These are phyloP conservation scores for Plasmodium knowlesi DNA, from an alignment of 169 alveolate species.

Conservation along the genomic window DNA sequence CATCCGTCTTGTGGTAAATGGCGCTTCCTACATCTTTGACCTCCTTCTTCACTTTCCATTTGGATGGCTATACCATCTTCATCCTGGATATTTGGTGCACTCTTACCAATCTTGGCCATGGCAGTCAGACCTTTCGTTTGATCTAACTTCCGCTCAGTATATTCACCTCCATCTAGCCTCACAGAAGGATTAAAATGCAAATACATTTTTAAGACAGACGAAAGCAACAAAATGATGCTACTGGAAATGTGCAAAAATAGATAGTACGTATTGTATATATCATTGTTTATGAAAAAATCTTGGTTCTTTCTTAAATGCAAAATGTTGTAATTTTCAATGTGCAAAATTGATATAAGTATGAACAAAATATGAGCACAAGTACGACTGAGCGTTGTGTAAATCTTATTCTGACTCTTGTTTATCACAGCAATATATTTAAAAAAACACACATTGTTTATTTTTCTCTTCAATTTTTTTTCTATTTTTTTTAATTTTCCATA, in stretches of 20 bases:
- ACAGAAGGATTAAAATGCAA: constrained; percentile 39
- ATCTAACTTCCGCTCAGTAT: neutral
- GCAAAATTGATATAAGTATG: constrained; percentile 42
- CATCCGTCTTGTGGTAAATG: neutral
- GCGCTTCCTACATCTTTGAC: neutral
- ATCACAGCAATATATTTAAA: constrained; percentile 31
- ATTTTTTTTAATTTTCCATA: constrained; percentile 53
- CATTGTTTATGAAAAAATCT: constrained; percentile 42
- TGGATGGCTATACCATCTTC: neutral
- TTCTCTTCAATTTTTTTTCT: constrained; percentile 25
- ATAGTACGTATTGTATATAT: constrained; percentile 63
- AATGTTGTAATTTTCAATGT: constrained; percentile 73
- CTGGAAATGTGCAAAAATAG: constrained; percentile 59
- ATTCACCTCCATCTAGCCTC: neutral
- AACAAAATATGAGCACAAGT: constrained; percentile 51
- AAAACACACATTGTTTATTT: constrained; percentile 21
- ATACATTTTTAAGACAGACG: constrained; percentile 35
- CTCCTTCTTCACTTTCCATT: neutral
- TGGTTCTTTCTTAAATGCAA: constrained; percentile 40
- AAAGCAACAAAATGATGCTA: constrained; percentile 43
- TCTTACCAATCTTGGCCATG: neutral
- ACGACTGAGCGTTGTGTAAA: constrained; percentile 33
- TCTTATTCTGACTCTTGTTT: constrained; percentile 24
- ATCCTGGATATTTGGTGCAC: neutral
- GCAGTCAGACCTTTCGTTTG: neutral